Conservation (phyloP, 2,329 filamentous ascomycete genomes). For the Beauveria caledonica region DNA sequence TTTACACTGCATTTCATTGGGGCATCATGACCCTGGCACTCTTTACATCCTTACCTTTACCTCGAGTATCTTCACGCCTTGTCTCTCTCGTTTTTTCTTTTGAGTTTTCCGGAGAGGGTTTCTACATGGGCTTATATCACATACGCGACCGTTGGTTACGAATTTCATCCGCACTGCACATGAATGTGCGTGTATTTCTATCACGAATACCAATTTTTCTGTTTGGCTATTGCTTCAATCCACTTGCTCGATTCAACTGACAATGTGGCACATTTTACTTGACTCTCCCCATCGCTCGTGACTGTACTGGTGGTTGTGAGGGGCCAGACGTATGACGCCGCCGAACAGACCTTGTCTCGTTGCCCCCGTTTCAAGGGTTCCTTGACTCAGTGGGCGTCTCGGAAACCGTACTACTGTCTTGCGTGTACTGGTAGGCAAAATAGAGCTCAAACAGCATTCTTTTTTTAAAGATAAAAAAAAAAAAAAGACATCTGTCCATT, state of each 20-base stretch:
- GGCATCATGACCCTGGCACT: not conserved
- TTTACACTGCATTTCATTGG: slow-evolving; percentile 4
- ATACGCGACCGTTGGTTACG: slow-evolving; percentile 7
- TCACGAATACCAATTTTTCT: slow-evolving; percentile 10
- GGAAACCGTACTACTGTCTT: not conserved
- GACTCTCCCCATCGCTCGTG: not conserved
- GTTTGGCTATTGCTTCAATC: slow-evolving; percentile 9
- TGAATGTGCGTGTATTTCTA: slow-evolving; percentile 8
- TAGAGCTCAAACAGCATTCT: not conserved
- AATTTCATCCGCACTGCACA: not conserved
- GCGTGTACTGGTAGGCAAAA: not conserved
- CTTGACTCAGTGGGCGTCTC: slow-evolving; percentile 1
- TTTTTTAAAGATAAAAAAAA: not conserved
- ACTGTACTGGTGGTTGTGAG: no score
- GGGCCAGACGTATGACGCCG: not conserved
- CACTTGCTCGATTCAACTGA: not conserved
- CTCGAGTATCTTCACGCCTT: not conserved
- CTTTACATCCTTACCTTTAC: not conserved
- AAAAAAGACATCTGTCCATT: not conserved
- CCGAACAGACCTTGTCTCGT: not conserved
- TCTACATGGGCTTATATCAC: slow-evolving; percentile 1
- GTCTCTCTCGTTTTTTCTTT: not conserved
- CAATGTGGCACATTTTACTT: not conserved
- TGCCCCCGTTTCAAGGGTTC: not conserved
- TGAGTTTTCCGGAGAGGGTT: not conserved